These are phyloP conservation scores for Chytriomyces sp. DNA, from an alignment of 192 early-diverging fungal species.

Conservation along the genomic window DNA sequence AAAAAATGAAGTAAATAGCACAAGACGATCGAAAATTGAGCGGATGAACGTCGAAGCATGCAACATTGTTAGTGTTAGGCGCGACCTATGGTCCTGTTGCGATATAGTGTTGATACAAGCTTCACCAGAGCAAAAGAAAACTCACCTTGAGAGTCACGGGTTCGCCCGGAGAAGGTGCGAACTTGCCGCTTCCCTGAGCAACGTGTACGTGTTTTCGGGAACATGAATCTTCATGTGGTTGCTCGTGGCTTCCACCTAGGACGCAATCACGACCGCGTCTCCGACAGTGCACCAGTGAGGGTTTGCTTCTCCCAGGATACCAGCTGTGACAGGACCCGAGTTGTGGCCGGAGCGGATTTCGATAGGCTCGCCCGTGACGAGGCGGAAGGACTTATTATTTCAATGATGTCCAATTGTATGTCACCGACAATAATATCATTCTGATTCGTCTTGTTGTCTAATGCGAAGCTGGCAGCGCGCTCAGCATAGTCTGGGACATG, in stretches of 20 bases:
- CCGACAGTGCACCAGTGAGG: too few species aligned
- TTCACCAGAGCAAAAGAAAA: too few species aligned
- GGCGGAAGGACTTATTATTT: constrained; percentile 40
- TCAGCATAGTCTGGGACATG: constrained; percentile 33
- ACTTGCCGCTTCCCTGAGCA: constrained; percentile 11
- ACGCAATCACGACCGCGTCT: constrained; percentile 50
- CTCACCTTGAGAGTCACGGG: constrained; percentile 23
- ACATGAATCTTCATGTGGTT: constrained; percentile 48
- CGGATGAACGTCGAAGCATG: too few species aligned
- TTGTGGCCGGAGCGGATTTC: constrained; percentile 49
- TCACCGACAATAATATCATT: constrained; percentile 11
- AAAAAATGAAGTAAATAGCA: too few species aligned
- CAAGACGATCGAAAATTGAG: too few species aligned
- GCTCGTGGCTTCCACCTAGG: constrained; percentile 47
- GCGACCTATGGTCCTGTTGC: too few species aligned
- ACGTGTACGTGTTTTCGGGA: constrained; percentile 35
- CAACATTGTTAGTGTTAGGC: too few species aligned
- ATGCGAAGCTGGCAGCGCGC: constrained; percentile 30
- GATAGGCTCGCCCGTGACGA: constrained; percentile 40
- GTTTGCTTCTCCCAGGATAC: constrained; percentile 47
- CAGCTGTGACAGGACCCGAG: constrained; percentile 49
- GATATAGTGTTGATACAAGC: too few species aligned
- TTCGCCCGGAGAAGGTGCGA: background rate
- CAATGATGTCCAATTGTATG: constrained; percentile 38
- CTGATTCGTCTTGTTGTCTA: constrained; percentile 4